Percentiles rank a stretch among this genome's conserved stretches.
These are phyloP conservation scores for Trametes maxima DNA, from an alignment of 768 basidiomycete genomes.

Conservation along the genomic window DNA sequence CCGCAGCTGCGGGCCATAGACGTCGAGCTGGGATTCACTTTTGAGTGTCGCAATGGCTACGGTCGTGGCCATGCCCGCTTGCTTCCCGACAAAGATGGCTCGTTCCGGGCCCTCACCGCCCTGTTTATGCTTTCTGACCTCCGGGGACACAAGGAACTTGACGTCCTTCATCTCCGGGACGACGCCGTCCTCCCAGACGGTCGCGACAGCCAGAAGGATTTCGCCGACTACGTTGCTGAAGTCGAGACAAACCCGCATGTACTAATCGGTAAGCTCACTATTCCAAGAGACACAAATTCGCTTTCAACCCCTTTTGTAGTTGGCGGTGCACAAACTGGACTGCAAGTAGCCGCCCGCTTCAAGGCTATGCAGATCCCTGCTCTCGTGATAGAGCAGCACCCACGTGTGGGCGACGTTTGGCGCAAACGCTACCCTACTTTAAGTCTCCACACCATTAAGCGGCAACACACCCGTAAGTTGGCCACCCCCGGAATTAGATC, in stretches of 20 bases:
- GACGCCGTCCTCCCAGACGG: slow-evolving; percentile 3
- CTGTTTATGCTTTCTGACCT: slow-evolving; percentile 28
- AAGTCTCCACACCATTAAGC: slow-evolving; percentile 40
- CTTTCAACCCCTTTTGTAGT: slow-evolving; percentile 29
- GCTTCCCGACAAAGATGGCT: slow-evolving; percentile 22
- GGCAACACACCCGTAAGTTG: slow-evolving; percentile 27
- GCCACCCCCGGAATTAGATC: too few species aligned
- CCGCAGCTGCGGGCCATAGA: slow-evolving; percentile 4
- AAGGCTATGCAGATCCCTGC: slow-evolving; percentile 42
- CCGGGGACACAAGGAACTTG: slow-evolving; percentile 39
- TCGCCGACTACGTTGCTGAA: slow-evolving; percentile 35
- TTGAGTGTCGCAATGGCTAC: slow-evolving; percentile 35
- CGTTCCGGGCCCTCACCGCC: slow-evolving; percentile 40
- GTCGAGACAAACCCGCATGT: slow-evolving; percentile 45
- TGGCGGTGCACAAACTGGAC: slow-evolving; percentile 47
- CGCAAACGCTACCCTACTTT: slow-evolving; percentile 46
- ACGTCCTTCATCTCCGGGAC: slow-evolving; percentile 2
- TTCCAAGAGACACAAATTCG: too few species aligned
- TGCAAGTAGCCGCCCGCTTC: slow-evolving; percentile 47
- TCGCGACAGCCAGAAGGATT: slow-evolving; percentile 32
- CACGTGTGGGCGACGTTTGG: slow-evolving; percentile 46
- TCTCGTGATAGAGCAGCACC: slow-evolving; percentile 41
- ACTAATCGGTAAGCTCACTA: slow-evolving; percentile 36
- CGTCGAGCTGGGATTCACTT: slow-evolving; percentile 36
- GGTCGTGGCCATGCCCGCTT: slow-evolving; percentile 42